Evolutionary conservation across 2,329 filamentous ascomycete genomes (phyloP), one percentile per base, ranked within the genome.

Genomic region (Colletotrichum neosansevieriae): DNA sequence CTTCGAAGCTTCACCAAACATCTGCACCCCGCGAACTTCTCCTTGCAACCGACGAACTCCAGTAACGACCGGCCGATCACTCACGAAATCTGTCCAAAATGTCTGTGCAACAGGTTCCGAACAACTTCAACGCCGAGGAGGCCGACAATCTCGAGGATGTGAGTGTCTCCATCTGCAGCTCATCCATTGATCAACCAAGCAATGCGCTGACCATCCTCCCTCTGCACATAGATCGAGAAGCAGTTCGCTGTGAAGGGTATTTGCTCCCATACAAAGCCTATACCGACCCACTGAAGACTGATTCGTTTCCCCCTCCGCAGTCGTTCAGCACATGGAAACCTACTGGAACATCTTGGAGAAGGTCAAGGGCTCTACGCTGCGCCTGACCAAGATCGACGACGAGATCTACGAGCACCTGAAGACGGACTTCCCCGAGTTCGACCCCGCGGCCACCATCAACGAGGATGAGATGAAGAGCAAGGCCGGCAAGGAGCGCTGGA

Each of bases 401-500:
- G 94, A 98, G 50, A 99, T 99, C 80, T 90, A 92, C 81, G 91
- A 93, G 73, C 94, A 98, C 81, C 92, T 99, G 75, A 90, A 90
- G 80, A 85, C 86, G 72, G 93, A 94, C 58, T 98, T 99, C 76
- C 96, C 96, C 72, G 96, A 98, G 34, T 97, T 97, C 76, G 92
- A 99, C 80, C 89, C 94, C 1, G 87, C 90, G 17, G 89, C 83
- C 47, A 92, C 92, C 11, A 91, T 99, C 72, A 81, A 97, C 78
- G 96, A 99, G 83, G 91, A 97, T 74, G 86, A 92, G 74, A 98
- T 99, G 95, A 99, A 99, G 90, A 98, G 93, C 87, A 97, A 97
- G 84, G 82, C 84, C 13, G 95, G 95, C 78, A 99, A 99, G 85
- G 94, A 97, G 82, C 88, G 88, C 78, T 99, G 96, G 96, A 90